Evolutionary conservation across 2,329 filamentous ascomycete genomes (phyloP), one percentile per base, ranked within the genome.

Genomic region (Harringtonia aguacate): DNA sequence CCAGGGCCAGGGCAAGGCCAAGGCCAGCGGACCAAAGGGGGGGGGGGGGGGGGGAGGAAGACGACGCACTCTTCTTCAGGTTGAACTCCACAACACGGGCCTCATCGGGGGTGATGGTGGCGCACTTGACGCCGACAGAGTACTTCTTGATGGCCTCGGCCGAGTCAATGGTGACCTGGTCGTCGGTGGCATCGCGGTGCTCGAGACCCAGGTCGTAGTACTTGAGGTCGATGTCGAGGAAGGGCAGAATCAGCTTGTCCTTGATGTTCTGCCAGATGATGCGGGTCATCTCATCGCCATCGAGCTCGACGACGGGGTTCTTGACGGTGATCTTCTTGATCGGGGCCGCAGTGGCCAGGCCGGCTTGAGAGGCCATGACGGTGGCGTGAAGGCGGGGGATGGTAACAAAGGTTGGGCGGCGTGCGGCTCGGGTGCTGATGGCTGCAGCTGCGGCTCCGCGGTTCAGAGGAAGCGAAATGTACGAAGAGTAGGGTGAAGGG

Each of bases 201-300:
- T 86, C 81, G 52, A 97, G 79, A 50, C 92, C 92, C 56, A 95
- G 69, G 62, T 95, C 88, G 68, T 94, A 95, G 78, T 95, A 95
- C 75, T 98, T 97, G 61, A 98, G 81, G 67, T 97, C 90, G 64
- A 98, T 80, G 65, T 95, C 89, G 55, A 98, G 83, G 71, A 92
- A 95, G 45, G 89, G 89, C 69, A 83, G 75, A 68, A 95, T 95
- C 73, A 95, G 90, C 77, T 94, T 95, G 71, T 97, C 86, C 78
- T 95, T 95, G 78, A 98, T 98, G 66, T 86, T 81, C 73, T 95
- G 75, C 92, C 92, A 98, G 73, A 98, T 98, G 65, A 98, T 89
- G 59, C 92, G 78, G 57, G 92, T 98, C 92, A 97, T 97, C 81
- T 88, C 79, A 58, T 84, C 79, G 60, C 90, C 90, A 64, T 97